Base-by-base conservation (phyloP, 1,139 yeast genomes). In the Candida pseudoviswanathii region DNA sequence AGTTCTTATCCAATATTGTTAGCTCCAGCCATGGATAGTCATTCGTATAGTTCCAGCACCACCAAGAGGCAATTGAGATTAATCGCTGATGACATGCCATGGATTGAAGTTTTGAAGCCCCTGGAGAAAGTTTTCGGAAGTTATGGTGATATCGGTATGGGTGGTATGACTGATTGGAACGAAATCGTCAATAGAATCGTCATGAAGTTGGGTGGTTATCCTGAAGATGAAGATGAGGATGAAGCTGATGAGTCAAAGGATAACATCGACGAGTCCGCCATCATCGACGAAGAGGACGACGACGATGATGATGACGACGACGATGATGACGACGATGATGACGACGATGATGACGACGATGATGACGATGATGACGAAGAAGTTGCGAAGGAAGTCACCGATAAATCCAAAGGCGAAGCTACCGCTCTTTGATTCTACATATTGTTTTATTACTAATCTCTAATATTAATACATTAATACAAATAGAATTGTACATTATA, bases 141-240 rank as follows among this genome's bases (percentile, higher is more conserved):
- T 48, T 90, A 89, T 67, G 97, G 98, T 51, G 97, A 91, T 61
- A 91, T 92, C 54, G 97, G 97, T 32, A 89, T 87, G 92, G 94
- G 95, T 38, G 95, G 95, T 49, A 87, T 87, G 95, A 84, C 86
- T 85, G 94, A 87, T 61, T 85, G 87, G 81, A 89, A 89, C 67
- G 97, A 91, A 67, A 86, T 92, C 58, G 96, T 90, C 29, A 94
- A 90, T 61, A 84, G 82, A 62, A 82, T 89, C 53, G 96, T 89
- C 2, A 74, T 85, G 65, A 88, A 89, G 62, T 69, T 90, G 48
- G 97, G 97, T 40, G 96, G 96, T 0, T 89, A 89, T 66, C 96
- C 96, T 1, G 89, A 89, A n/a, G 91, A 82, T 8, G 92, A 85
- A 1, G 91, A 86, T 31, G 91, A 85, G 1, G 90, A 84, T 1